Percentiles rank a stretch among this genome's conserved stretches.
Evolutionary conservation across 352 stramenopile genomes (phyloP).

Genomic region (Globisporangium okanoganense): DNA sequence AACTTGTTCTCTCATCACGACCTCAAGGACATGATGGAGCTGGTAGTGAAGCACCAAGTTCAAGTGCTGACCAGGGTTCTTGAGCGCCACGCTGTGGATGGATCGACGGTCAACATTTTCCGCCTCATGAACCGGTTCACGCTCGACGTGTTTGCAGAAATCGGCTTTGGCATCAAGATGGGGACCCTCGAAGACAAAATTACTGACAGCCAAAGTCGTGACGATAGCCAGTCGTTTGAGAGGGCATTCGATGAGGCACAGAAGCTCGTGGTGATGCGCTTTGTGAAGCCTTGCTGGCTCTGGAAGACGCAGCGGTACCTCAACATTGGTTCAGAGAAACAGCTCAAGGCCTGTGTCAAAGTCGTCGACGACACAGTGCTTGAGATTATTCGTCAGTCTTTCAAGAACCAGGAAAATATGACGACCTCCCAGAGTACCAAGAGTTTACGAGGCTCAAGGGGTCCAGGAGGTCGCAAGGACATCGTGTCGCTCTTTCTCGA

Average conservation of each 20-base stretch:
- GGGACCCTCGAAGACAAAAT: neutral
- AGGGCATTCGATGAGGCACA: neutral
- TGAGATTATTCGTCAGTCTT: neutral
- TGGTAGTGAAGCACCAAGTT: neutral
- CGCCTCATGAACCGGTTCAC: constrained; percentile 24
- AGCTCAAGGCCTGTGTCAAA: neutral
- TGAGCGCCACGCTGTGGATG: neutral
- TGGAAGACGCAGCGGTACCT: neutral
- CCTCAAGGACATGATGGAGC: constrained; percentile 34
- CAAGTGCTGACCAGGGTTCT: neutral
- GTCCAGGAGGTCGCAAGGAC: neutral
- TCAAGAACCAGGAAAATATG: neutral
- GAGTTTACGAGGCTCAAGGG: neutral
- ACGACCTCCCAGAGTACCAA: neutral
- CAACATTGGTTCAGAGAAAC: neutral
- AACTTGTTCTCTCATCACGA: constrained; percentile 38
- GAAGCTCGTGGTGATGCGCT: neutral
- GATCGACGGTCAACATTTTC: constrained; percentile 15
- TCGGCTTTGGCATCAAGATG: constrained; percentile 5
- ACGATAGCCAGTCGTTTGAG: neutral
- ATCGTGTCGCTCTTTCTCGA: neutral
- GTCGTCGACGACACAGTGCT: neutral
- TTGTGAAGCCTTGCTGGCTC: neutral
- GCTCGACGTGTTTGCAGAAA: constrained; percentile 15
- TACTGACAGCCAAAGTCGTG: neutral